phyloP scores from a whole-genome alignment of 139 green algal genomes.

The Eudorina sp. region DNA sequence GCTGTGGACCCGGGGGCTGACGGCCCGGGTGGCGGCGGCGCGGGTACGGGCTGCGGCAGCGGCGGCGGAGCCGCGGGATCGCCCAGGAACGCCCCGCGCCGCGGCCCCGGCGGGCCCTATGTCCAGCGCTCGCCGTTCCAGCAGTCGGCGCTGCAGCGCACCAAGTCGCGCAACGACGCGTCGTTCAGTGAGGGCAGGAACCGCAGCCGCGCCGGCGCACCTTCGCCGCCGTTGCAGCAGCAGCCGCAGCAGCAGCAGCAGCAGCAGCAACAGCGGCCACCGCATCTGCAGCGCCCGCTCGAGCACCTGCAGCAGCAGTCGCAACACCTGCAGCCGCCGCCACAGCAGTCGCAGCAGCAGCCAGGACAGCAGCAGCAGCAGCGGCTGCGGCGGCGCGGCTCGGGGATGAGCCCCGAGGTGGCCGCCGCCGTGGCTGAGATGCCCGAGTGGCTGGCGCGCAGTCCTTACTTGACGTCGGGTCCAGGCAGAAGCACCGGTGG shows the following conservation, averaged over 20 bases:
- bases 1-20: not conserved
- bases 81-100: too few relatives aligned
- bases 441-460: not conserved
- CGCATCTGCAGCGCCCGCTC: not conserved
- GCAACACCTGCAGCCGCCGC: not conserved
- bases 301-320: not conserved
- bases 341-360: not conserved
- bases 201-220: not conserved
- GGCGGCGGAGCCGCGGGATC: not conserved
- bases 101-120: too few relatives aligned
- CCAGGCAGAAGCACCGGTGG: not conserved
- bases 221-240: not conserved
- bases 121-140: too few relatives aligned
- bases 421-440: not conserved
- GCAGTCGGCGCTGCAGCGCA: too few relatives aligned
- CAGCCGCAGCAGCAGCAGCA: not conserved
- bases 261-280: not conserved
- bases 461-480: conserved; percentile 1
- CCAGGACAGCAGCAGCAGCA: not conserved
- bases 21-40: not conserved
- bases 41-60: not conserved
- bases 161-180: too few relatives aligned
- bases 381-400: not conserved
- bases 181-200: too few relatives aligned
- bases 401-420: not conserved